Conservation (phyloP, 1,284 basidiomycete genomes). For the Ganoderma lingzhi region DNA sequence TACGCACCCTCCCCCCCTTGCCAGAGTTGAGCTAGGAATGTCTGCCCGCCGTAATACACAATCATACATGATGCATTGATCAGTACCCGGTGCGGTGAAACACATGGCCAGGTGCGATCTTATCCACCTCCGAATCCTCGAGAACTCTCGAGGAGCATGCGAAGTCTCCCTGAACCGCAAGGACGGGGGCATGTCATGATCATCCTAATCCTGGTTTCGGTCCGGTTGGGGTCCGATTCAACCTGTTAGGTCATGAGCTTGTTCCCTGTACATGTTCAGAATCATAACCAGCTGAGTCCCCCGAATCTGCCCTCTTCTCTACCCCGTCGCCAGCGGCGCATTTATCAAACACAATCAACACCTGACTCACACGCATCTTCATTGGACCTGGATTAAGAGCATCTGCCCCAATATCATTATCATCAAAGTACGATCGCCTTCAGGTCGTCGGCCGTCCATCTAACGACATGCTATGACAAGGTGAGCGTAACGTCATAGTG, state of each 20-base stretch:
- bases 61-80: not conserved
- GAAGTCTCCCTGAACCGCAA: not conserved
- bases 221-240: too few relatives aligned
- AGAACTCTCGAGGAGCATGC: not conserved
- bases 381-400: too few relatives aligned
- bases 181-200: not conserved
- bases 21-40: not conserved
- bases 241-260: not conserved
- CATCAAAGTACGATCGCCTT: too few relatives aligned
- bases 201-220: not conserved
- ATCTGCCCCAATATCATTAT: too few relatives aligned
- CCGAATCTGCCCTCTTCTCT: too few relatives aligned
- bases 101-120: not conserved
- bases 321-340: too few relatives aligned
- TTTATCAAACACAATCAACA: too few relatives aligned
- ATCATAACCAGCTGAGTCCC: not conserved
- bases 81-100: too few relatives aligned
- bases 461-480: too few relatives aligned
- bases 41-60: not conserved
- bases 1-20: not conserved
- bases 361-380: too few relatives aligned
- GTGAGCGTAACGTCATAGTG: too few relatives aligned
- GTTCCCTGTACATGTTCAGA: not conserved
- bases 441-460: too few relatives aligned
- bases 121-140: not conserved